phyloP scores from a whole-genome alignment of 176 grass and related monocot species.

The Carex kokanica region DNA sequence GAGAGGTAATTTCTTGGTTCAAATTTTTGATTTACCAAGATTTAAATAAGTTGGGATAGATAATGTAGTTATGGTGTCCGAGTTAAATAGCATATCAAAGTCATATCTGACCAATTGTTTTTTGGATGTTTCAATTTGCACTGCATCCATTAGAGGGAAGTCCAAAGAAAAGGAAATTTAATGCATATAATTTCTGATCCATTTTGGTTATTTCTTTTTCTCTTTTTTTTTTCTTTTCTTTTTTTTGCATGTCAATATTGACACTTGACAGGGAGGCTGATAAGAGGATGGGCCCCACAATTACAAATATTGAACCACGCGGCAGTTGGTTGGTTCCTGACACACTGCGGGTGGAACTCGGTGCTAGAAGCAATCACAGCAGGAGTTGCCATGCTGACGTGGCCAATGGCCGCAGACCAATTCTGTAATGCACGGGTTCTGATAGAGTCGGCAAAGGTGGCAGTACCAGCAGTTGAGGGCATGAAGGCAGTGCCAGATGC shows the following conservation, averaged over 20 bases:
- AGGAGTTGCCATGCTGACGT: constrained; percentile 66
- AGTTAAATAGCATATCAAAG: neutral
- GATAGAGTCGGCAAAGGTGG: constrained; percentile 42
- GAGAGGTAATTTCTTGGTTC: constrained; percentile 16
- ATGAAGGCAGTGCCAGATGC: constrained; percentile 32
- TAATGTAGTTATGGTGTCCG: neutral
- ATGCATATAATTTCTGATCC: neutral
- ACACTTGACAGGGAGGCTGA: constrained; percentile 30
- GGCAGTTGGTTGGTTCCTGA: constrained; percentile 62
- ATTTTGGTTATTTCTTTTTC: neutral
- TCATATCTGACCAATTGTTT: neutral
- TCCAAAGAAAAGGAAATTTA: neutral
- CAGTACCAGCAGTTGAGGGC: constrained; percentile 33
- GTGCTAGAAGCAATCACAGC: constrained; percentile 51
- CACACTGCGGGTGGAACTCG: constrained; percentile 71
- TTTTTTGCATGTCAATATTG: neutral
- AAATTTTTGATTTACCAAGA: neutral
- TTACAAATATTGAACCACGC: constrained; percentile 49
- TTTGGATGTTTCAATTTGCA: neutral
- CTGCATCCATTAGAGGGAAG: neutral
- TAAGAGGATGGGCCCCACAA: constrained; percentile 68
- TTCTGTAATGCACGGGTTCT: constrained; percentile 64
- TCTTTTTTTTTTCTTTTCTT: neutral
- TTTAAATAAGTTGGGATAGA: neutral
- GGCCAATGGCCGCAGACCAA: constrained; percentile 68